phyloP scores from a whole-genome alignment of 1,284 basidiomycete genomes.

The Kalmanozyma brasiliensis region DNA sequence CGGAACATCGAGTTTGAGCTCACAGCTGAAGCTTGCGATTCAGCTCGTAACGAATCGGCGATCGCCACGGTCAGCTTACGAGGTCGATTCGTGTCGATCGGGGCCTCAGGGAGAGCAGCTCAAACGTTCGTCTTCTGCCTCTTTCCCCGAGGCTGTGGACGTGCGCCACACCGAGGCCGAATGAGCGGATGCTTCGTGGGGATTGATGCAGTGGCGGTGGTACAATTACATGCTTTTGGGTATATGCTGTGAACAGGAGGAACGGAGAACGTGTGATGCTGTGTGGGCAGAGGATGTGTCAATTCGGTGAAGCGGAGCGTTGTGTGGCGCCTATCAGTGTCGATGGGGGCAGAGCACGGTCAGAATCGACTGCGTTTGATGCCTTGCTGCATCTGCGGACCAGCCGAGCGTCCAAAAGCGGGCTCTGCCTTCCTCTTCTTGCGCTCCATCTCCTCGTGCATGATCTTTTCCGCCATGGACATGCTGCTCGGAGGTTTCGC shows the following conservation, averaged over 20 bases:
- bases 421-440: constrained; percentile 36
- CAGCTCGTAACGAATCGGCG: background rate
- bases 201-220: no score
- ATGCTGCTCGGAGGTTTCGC: constrained; percentile 41
- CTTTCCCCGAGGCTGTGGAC: no score
- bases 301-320: no score
- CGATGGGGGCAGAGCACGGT: background rate
- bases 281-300: background rate
- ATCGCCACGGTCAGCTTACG: constrained; percentile 1
- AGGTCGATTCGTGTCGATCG: no score
- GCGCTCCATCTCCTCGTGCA: constrained; percentile 57
- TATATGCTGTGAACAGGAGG: background rate
- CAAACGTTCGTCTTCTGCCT: no score
- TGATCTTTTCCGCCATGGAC: constrained; percentile 64
- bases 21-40: background rate
- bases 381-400: constrained; percentile 51
- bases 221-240: constrained; percentile 4
- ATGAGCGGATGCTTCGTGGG: no score
- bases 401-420: constrained; percentile 15
- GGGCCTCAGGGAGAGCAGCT: no score
- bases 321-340: no score
- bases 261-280: background rate
- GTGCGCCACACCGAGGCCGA: no score
- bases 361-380: constrained; percentile 59
- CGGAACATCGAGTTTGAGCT: no score